phyloP scores from a whole-genome alignment of 257 asterid genomes.

The Solanum lycopersicoides region DNA sequence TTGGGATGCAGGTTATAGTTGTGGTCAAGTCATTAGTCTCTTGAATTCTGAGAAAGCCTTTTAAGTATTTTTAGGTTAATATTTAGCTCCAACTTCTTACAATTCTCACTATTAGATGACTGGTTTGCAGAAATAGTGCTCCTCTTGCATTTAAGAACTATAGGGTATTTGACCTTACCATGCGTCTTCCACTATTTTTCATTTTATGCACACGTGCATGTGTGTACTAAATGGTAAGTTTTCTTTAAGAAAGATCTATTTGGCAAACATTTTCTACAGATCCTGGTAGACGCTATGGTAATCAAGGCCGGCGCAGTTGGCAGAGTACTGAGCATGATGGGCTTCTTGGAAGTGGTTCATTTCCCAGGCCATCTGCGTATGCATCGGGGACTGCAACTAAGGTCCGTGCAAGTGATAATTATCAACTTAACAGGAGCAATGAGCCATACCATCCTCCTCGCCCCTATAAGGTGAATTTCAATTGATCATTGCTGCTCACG shows the following conservation, averaged over 20 bases:
- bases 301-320: conserved; percentile 65
- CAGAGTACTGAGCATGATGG: conserved; percentile 93
- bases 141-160: neutral
- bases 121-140: neutral
- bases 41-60: neutral
- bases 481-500: neutral
- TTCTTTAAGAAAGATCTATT: neutral
- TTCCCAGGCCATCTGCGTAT: conserved; percentile 71
- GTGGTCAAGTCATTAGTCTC: neutral
- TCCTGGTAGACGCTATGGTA: conserved; percentile 54
- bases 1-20: neutral
- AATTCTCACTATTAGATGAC: neutral
- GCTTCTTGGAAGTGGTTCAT: conserved; percentile 96
- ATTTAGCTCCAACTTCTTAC: neutral
- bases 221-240: neutral
- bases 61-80: neutral
- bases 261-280: conserved; percentile 24
- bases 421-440: conserved; percentile 60
- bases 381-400: conserved; percentile 59
- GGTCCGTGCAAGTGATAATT: conserved; percentile 40
- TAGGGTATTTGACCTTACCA: neutral
- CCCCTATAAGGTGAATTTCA: conserved; percentile 70
- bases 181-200: neutral
- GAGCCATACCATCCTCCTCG: conserved; percentile 98
- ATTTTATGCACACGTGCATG: neutral